Conservation (phyloP, 306 rosid species). For the Pyrus pyrifolia region DNA sequence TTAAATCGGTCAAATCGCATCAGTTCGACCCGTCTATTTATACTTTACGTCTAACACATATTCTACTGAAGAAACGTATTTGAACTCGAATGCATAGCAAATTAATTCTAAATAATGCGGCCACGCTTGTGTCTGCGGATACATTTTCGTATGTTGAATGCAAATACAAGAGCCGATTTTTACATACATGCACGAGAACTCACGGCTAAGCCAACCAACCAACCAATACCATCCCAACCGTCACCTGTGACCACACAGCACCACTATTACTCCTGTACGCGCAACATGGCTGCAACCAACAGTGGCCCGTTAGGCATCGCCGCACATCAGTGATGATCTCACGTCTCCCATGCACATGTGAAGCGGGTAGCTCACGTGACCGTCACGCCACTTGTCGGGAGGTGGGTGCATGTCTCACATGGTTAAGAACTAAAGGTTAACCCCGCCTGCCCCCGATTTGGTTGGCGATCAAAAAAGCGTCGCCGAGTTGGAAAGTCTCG, state of each 20-base stretch:
- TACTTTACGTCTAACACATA: too few species aligned
- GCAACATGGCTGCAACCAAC: slow-evolving; percentile 15
- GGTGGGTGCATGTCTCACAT: slow-evolving; percentile 3
- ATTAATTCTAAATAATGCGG: too few species aligned
- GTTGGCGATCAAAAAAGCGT: slow-evolving; percentile 4
- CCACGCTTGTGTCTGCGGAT: too few species aligned
- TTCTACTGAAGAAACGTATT: too few species aligned
- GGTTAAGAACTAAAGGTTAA: not conserved
- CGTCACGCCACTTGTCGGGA: slow-evolving; percentile 21
- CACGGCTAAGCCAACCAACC: slow-evolving; percentile 36
- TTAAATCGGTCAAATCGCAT: too few species aligned
- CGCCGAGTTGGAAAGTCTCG: slow-evolving; percentile 10
- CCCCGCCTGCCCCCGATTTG: slow-evolving; percentile 23
- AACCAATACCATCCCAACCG: not conserved
- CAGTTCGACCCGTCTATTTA: rapidly evolving
- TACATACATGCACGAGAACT: not conserved
- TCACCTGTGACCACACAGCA: not conserved
- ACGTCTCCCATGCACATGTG: slow-evolving; percentile 26
- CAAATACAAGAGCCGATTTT: not conserved
- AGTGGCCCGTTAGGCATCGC: slow-evolving; percentile 26
- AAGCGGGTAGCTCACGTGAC: slow-evolving; percentile 32
- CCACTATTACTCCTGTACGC: not conserved
- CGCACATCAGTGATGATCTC: slow-evolving; percentile 12
- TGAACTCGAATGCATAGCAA: too few species aligned
- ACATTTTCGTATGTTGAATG: not conserved